These are phyloP conservation scores for Hippophae tibetana DNA, from an alignment of 306 rosid genomes.

Conservation along the genomic window DNA sequence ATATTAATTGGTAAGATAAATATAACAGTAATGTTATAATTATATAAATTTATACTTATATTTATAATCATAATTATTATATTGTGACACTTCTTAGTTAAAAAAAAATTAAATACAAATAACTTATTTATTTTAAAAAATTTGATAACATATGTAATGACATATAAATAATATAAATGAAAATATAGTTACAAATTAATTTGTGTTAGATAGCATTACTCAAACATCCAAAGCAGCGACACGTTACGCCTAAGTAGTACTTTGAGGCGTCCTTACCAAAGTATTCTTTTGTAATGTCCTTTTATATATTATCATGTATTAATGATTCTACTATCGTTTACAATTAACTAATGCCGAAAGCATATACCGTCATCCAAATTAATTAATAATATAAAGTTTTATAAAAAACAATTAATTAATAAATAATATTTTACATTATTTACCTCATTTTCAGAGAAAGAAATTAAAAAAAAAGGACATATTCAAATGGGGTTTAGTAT, in stretches of 20 bases:
- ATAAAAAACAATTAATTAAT: too few relatives aligned
- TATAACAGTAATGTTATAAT: too few relatives aligned
- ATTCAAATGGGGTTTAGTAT: conserved; percentile 78
- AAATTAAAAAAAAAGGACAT: conserved; percentile 41
- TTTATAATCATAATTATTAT: too few relatives aligned
- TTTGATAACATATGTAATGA: too few relatives aligned
- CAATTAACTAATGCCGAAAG: conserved; percentile 6
- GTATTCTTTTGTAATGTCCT: conserved; percentile 16
- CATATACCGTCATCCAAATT: conserved; percentile 41
- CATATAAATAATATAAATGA: too few relatives aligned
- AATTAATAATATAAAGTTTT: background rate
- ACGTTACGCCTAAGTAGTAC: conserved; percentile 9
- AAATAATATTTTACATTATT: background rate
- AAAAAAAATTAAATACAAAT: too few relatives aligned
- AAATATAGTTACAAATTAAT: too few relatives aligned
- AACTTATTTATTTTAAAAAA: too few relatives aligned
- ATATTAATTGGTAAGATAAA: too few relatives aligned
- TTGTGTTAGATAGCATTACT: too few relatives aligned
- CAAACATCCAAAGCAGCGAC: conserved; percentile 16
- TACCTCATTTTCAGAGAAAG: conserved; percentile 22
- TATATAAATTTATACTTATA: too few relatives aligned
- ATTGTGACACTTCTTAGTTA: too few relatives aligned
- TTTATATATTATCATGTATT: background rate
- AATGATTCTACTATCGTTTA: conserved; percentile 47
- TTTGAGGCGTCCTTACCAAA: conserved; percentile 22